phyloP scores from a whole-genome alignment of 2,329 filamentous ascomycete species.

The Teratosphaeria gauchensis region DNA sequence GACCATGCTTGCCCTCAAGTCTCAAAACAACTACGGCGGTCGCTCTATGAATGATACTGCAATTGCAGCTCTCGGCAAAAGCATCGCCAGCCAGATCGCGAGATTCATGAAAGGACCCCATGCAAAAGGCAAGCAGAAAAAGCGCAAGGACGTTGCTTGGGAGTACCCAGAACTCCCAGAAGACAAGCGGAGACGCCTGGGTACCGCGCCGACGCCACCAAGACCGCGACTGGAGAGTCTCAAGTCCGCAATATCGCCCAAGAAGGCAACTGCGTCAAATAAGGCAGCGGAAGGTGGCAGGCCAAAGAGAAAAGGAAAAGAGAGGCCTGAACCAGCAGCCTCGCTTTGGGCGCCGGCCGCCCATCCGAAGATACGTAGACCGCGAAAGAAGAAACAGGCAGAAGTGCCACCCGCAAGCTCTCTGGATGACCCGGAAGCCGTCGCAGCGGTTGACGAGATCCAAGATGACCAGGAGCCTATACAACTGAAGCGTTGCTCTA shows the following conservation, averaged over 20 bases:
- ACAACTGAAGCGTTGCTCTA: conserved; percentile 15
- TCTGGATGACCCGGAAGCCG: background rate
- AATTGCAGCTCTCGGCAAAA: conserved; percentile 25
- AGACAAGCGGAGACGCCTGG: conserved; percentile 1
- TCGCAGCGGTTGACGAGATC: background rate
- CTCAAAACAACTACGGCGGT: conserved; percentile 4
- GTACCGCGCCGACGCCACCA: conserved; percentile 1
- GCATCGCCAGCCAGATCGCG: conserved; percentile 26
- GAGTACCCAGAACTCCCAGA: conserved; percentile 17
- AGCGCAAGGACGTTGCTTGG: conserved; percentile 15
- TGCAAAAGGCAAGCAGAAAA: conserved; percentile 4
- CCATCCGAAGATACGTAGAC: conserved; percentile 4
- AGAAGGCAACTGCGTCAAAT: background rate
- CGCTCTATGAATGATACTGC: conserved; percentile 13
- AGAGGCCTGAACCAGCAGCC: conserved; percentile 1
- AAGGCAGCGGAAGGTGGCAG: background rate
- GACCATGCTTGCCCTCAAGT: conserved; percentile 6
- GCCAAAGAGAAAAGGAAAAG: background rate
- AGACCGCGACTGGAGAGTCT: background rate
- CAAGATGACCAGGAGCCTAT: background rate
- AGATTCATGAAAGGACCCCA: conserved; percentile 15
- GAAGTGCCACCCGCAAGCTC: background rate
- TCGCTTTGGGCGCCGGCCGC: conserved; percentile 14
- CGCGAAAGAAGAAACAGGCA: background rate
- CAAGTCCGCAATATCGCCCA: conserved; percentile 4